A percentile compares a stretch with the other conserved stretches of the same genome.
These are phyloP conservation scores for Aspergillus sp. DNA, from an alignment of 2,329 filamentous ascomycete genomes.

Conservation along the genomic window DNA sequence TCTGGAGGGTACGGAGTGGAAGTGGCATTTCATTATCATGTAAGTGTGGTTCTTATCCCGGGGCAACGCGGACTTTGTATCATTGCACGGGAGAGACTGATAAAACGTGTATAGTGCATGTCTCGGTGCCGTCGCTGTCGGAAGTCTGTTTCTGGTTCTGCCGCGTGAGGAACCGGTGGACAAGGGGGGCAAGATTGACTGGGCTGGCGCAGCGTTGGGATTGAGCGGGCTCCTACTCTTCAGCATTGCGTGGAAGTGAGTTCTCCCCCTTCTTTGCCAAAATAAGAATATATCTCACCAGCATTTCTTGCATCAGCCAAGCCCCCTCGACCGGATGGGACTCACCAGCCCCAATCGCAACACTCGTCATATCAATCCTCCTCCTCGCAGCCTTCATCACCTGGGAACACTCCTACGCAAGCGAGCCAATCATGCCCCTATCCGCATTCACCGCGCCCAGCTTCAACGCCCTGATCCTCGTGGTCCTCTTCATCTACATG, in stretches of 20 bases:
- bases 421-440: slow-evolving; percentile 15
- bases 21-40: slow-evolving; percentile 55
- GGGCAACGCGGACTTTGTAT: too few relatives aligned
- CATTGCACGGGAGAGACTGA: too few relatives aligned
- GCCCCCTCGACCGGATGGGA: slow-evolving; percentile 52
- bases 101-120: too few relatives aligned
- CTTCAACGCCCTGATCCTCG: slow-evolving; percentile 21
- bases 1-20: slow-evolving; percentile 53
- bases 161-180: not conserved
- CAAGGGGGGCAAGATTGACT: not conserved
- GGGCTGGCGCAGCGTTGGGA: not conserved
- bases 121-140: too few relatives aligned
- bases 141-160: not conserved
- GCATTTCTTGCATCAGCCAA: slow-evolving; percentile 37
- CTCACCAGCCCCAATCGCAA: slow-evolving; percentile 48
- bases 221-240: not conserved
- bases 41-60: slow-evolving; percentile 25
- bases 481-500: slow-evolving; percentile 29
- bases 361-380: slow-evolving; percentile 51
- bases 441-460: slow-evolving; percentile 37
- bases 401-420: slow-evolving; percentile 14
- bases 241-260: not conserved
- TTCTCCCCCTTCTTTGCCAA: not conserved
- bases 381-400: slow-evolving; percentile 31
- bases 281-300: too few relatives aligned